Percentiles rank a stretch among this genome's conserved stretches.
These are phyloP conservation scores for Colletotrichum sp. DNA, from an alignment of 2,329 filamentous ascomycete species.

Conservation along the genomic window DNA sequence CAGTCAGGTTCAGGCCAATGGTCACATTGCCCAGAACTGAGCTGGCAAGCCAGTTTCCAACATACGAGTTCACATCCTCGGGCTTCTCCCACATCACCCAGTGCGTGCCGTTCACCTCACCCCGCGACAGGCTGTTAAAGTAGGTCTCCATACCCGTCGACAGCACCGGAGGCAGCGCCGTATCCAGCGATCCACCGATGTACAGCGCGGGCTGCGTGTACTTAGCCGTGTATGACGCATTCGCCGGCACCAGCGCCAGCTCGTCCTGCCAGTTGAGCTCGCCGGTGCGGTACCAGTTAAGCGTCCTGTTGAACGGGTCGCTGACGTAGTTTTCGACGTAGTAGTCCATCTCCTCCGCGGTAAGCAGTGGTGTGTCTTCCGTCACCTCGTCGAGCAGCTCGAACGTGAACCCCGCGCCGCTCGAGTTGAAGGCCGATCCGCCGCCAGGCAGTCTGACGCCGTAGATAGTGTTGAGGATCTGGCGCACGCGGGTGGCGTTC, in stretches of 20 bases:
- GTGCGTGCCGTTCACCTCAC: conserved; percentile 68
- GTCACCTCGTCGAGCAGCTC: conserved; percentile 59
- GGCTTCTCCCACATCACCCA: conserved; percentile 79
- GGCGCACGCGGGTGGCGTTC: conserved; percentile 61
- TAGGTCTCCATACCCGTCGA: conserved; percentile 69
- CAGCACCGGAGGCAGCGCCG: conserved; percentile 70
- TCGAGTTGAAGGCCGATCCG: conserved; percentile 58
- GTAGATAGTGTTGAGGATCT: conserved; percentile 72
- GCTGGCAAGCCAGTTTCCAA: neutral
- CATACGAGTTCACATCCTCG: conserved; percentile 61
- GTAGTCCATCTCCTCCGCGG: conserved; percentile 74
- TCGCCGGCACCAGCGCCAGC: conserved; percentile 43
- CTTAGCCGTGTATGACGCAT: conserved; percentile 53
- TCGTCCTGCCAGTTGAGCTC: conserved; percentile 82
- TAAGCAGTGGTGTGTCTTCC: conserved; percentile 61
- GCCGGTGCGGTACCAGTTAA: conserved; percentile 86
- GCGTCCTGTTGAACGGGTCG: conserved; percentile 76
- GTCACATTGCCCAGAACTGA: conserved; percentile 4
- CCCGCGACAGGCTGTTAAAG: conserved; percentile 64
- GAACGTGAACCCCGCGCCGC: conserved; percentile 61
- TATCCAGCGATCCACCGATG: conserved; percentile 70
- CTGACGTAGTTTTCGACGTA: conserved; percentile 75
- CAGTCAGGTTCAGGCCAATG: neutral
- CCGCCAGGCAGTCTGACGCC: conserved; percentile 63
- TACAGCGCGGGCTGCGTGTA: conserved; percentile 69